Evolutionary conservation across 257 asterid species (phyloP).

Genomic region (Jacaranda mimosifolia): DNA sequence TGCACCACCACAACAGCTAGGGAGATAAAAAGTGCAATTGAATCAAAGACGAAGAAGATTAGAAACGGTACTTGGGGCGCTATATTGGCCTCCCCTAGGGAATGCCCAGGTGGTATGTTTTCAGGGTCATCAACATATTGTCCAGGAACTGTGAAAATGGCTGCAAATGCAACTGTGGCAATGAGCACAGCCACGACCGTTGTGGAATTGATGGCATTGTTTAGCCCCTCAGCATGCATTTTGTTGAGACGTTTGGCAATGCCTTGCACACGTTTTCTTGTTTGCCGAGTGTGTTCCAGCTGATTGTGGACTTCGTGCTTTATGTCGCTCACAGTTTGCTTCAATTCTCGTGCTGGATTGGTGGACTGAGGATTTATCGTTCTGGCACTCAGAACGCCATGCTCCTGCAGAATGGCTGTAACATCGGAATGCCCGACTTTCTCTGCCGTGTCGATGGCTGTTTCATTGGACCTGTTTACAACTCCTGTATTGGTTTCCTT

Average conservation of each 20-base stretch:
- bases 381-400: constrained; percentile 52
- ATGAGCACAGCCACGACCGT: constrained; percentile 67
- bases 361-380: constrained; percentile 40
- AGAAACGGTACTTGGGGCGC: constrained; percentile 48
- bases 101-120: constrained; percentile 43
- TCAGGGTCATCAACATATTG: constrained; percentile 53
- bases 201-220: constrained; percentile 66
- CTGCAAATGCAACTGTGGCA: constrained; percentile 64
- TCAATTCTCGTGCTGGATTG: constrained; percentile 52
- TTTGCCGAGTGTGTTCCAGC: constrained; percentile 62
- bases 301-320: constrained; percentile 70
- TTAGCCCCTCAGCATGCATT: constrained; percentile 63
- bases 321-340: constrained; percentile 62
- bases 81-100: constrained; percentile 62
- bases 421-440: constrained; percentile 43
- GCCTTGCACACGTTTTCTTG: constrained; percentile 58
- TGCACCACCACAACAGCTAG: constrained; percentile 69
- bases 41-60: constrained; percentile 61
- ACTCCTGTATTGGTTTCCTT: constrained; percentile 38
- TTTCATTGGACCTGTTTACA: constrained; percentile 53
- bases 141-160: constrained; percentile 64
- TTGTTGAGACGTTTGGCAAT: constrained; percentile 63
- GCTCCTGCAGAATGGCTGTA: constrained; percentile 40
- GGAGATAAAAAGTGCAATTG: constrained; percentile 58
- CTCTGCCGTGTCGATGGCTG: constrained; percentile 57